These are phyloP conservation scores for Pichia exigua DNA, from an alignment of 805 yeast genomes.

Conservation along the genomic window DNA sequence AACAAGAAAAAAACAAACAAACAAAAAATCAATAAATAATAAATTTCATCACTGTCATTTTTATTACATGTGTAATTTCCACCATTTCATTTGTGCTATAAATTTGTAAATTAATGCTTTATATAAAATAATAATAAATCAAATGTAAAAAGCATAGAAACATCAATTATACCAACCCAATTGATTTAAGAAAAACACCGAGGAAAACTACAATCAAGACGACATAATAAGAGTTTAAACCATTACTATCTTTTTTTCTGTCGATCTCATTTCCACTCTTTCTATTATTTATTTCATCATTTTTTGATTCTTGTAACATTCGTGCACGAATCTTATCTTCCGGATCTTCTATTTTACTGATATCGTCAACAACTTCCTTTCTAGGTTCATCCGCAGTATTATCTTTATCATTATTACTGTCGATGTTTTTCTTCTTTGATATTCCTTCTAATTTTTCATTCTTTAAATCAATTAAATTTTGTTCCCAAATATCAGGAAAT, in stretches of 20 bases:
- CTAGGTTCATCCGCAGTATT: constrained; percentile 13
- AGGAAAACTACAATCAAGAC: not conserved
- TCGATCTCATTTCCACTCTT: not conserved
- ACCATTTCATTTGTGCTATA: not conserved
- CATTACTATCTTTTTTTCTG: not conserved
- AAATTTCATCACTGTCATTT: not conserved
- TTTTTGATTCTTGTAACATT: constrained; percentile 8
- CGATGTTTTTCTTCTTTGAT: not conserved
- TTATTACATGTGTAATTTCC: not conserved
- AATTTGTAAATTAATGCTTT: not conserved
- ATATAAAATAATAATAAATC: not conserved
- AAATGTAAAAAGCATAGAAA: not conserved
- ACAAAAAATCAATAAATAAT: not conserved
- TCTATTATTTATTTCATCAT: not conserved
- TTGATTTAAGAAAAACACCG: not conserved
- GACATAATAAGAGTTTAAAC: not conserved
- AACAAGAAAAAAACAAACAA: not conserved
- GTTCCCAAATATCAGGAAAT: constrained; percentile 60
- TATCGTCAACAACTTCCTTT: constrained; percentile 17
- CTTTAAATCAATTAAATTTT: constrained; percentile 31
- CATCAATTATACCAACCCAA: not conserved
- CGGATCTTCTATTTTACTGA: constrained; percentile 45
- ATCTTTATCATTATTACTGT: constrained; percentile 4
- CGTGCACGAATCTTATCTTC: constrained; percentile 60
- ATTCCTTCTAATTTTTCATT: constrained; percentile 9